These are phyloP conservation scores for Capronia coronata DNA, from an alignment of 2,329 filamentous ascomycete species.

Conservation along the genomic window DNA sequence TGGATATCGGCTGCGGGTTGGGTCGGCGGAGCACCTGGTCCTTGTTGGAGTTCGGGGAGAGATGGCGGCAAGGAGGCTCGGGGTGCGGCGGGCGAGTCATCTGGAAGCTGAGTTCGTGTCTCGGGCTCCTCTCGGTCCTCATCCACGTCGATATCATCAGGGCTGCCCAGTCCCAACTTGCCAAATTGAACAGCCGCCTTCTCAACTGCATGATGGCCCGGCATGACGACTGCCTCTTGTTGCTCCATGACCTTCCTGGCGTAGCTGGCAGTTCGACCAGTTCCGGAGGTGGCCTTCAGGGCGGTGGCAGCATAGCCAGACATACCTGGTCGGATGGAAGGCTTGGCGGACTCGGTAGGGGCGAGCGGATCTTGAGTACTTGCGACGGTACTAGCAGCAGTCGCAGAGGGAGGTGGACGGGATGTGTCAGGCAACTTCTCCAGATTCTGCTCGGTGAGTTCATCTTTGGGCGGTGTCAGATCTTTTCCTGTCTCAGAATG, in stretches of 20 bases:
- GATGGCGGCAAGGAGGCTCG: slow-evolving; percentile 79
- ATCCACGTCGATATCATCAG: slow-evolving; percentile 76
- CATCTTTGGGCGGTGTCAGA: slow-evolving; percentile 66
- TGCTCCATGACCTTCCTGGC: slow-evolving; percentile 86
- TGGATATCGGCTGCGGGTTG: slow-evolving; percentile 35
- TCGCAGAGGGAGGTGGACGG: slow-evolving; percentile 67
- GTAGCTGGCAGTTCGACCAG: slow-evolving; percentile 67
- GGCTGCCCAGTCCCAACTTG: slow-evolving; percentile 81
- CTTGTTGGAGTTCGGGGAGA: slow-evolving; percentile 39
- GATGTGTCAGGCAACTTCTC: slow-evolving; percentile 83
- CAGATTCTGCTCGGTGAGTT: slow-evolving; percentile 85
- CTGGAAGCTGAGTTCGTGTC: slow-evolving; percentile 85
- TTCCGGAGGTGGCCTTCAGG: slow-evolving; percentile 63
- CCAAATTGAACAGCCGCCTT: slow-evolving; percentile 92
- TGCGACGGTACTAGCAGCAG: slow-evolving; percentile 79
- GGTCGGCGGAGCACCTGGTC: slow-evolving; percentile 35
- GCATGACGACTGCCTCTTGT: slow-evolving; percentile 97
- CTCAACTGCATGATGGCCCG: slow-evolving; percentile 90
- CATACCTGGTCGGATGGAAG: slow-evolving; percentile 52
- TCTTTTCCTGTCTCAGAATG: slow-evolving; percentile 27
- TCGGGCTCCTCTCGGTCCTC: slow-evolving; percentile 92
- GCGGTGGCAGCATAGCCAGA: slow-evolving; percentile 76
- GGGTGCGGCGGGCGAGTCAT: slow-evolving; percentile 83
- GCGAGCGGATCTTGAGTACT: slow-evolving; percentile 71
- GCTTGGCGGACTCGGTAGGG: slow-evolving; percentile 47